Conservation (phyloP, 345 rosid species). For the Brassica carinata region DNA sequence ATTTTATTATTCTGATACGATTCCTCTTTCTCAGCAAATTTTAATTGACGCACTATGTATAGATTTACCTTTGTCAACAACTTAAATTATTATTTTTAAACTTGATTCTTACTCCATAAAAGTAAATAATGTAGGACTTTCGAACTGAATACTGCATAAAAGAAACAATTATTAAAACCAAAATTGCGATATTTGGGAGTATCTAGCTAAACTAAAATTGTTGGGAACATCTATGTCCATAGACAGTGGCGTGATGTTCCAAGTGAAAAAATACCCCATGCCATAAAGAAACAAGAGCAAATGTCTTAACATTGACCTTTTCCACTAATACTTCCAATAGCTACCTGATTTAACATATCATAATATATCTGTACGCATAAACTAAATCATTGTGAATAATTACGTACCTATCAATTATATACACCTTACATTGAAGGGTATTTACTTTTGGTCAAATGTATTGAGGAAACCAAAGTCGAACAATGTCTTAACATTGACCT, state of each 20-base stretch:
- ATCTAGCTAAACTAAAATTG: not conserved
- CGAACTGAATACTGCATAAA: too few relatives aligned
- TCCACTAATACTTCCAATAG: not conserved
- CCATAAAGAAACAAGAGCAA: not conserved
- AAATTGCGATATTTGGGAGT: too few relatives aligned
- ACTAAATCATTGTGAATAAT: not conserved
- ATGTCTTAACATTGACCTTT: not conserved
- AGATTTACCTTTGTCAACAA: too few relatives aligned
- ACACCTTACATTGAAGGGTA: not conserved
- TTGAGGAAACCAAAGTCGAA: too few relatives aligned
- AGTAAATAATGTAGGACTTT: too few relatives aligned
- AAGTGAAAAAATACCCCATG: not conserved
- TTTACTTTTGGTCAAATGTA: too few relatives aligned
- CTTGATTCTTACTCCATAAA: too few relatives aligned
- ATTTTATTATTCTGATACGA: too few relatives aligned
- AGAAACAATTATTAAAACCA: too few relatives aligned
- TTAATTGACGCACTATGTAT: too few relatives aligned
- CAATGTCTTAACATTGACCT: not conserved
- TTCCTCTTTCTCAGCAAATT: too few relatives aligned
- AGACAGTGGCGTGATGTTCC: not conserved
- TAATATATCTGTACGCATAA: not conserved
- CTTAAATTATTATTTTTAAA: too few relatives aligned
- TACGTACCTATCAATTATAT: not conserved
- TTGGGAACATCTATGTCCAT: not conserved
- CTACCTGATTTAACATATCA: not conserved